Evolutionary conservation across 306 rosid species (phyloP), one percentile per base, ranked within the genome.

Genomic region (Rosa multiflora): DNA sequence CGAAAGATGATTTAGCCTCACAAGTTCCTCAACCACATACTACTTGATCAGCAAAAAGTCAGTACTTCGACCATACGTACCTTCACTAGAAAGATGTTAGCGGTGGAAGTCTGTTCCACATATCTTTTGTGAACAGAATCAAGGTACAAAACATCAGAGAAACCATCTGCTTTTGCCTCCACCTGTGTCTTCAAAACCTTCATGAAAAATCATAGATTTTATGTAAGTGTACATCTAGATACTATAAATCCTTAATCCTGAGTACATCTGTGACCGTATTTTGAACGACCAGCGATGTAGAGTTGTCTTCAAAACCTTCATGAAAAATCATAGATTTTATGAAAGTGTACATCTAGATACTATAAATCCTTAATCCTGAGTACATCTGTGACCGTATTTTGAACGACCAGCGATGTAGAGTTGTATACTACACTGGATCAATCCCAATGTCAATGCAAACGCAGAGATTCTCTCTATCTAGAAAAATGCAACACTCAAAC

Each of bases 51-150:
- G 67, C 37, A 32, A 56, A 58, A 52, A 26, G 37, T 58, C 70
- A 56, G 15, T 10, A 72, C 15, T 51, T 53, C 74, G 8, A 70
- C 10, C 58, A 55, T 21, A 53, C 6, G 59, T 32, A 46, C 82
- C 82, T 78, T 78, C 40, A 78, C 76, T 11, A 78, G 15, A 70
- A 78, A 78, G 49, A 78, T 70, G 76, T 78, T 78, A n/a, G 76
- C 58, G 20, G 76, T 46, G 23, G 77, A 59, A 43, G 63, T 62
- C 76, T 46, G 62, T 59, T 78, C 52, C 20, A 78, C 10, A 62
- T 78, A 46, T 78, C 26, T 70, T 3, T 59, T 46, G 76, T 58
- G 71, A 46, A 71, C 71, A 42, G 76, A 59, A 71, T 71, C 82
- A 61, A 78, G 72, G 82, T 58, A 78, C 49, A 78, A 59, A 59